Evolutionary conservation across 352 stramenopile species (phyloP).

Genomic region (Phytophthora nicotianae): DNA sequence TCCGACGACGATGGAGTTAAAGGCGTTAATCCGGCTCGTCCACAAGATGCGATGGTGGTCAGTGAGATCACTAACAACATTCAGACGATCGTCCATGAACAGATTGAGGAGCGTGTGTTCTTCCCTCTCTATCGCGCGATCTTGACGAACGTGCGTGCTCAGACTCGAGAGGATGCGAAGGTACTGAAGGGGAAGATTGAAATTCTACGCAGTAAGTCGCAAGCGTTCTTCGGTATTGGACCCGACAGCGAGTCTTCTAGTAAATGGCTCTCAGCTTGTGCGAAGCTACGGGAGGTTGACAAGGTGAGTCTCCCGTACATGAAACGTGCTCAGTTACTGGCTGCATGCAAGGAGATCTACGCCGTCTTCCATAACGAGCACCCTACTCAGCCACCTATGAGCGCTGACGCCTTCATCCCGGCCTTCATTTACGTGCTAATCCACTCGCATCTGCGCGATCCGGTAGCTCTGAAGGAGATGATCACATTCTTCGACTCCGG

Average conservation of each 20-base stretch:
- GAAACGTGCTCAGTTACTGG: slow-evolving; percentile 79
- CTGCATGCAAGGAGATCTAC: slow-evolving; percentile 87
- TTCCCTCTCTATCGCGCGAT: slow-evolving; percentile 78
- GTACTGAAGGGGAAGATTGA: slow-evolving; percentile 82
- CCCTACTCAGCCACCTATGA: slow-evolving; percentile 77
- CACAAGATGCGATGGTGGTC: slow-evolving; percentile 33
- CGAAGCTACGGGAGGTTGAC: slow-evolving; percentile 77
- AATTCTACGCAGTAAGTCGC: slow-evolving; percentile 74
- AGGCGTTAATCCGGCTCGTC: slow-evolving; percentile 7
- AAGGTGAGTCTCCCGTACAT: slow-evolving; percentile 82
- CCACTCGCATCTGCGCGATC: slow-evolving; percentile 70
- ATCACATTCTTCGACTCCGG: slow-evolving; percentile 81
- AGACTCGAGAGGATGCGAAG: slow-evolving; percentile 72
- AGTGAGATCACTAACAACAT: slow-evolving; percentile 70
- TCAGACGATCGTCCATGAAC: slow-evolving; percentile 74
- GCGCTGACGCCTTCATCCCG: slow-evolving; percentile 85
- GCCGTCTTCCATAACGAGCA: slow-evolving; percentile 74
- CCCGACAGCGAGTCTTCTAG: slow-evolving; percentile 63
- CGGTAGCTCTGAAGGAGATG: slow-evolving; percentile 77
- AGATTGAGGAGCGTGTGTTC: slow-evolving; percentile 87
- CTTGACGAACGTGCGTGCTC: slow-evolving; percentile 62
- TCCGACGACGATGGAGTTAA: slow-evolving; percentile 34
- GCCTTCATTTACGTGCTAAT: slow-evolving; percentile 90
- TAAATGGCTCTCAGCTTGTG: slow-evolving; percentile 62
- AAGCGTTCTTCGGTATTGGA: slow-evolving; percentile 87